Evolutionary conservation across 2,329 filamentous ascomycete species (phyloP).

Genomic region (Ceratocystis huliohia): DNA sequence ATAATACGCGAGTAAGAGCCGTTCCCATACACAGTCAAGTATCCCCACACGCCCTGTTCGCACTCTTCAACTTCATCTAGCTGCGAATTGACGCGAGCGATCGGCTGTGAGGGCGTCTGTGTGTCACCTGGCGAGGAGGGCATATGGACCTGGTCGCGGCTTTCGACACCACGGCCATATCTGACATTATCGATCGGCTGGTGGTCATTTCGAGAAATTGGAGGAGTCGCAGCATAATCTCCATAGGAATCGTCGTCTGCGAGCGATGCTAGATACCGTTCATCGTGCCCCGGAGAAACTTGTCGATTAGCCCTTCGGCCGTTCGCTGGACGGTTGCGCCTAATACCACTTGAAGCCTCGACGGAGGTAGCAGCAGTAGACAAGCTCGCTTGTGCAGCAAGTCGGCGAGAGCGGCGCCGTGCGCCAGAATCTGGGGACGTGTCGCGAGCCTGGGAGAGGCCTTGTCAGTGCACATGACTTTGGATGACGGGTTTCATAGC

Average conservation of each 20-base stretch:
- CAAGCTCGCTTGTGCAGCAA: neutral
- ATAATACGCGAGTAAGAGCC: conserved; percentile 55
- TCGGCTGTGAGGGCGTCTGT: conserved; percentile 15
- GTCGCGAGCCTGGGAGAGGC: conserved; percentile 6
- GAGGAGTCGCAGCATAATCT: conserved; percentile 8
- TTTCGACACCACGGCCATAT: neutral
- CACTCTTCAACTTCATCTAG: conserved; percentile 69
- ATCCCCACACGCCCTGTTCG: conserved; percentile 86
- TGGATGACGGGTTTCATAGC: neutral
- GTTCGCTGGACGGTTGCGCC: neutral
- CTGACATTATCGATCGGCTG: neutral
- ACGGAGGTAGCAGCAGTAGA: neutral
- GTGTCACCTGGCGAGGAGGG: conserved; percentile 12
- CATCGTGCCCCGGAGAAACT: neutral
- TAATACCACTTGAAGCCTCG: conserved; percentile 1
- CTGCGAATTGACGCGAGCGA: conserved; percentile 31
- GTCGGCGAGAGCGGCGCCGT: conserved; percentile 16
- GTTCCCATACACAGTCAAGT: conserved; percentile 69
- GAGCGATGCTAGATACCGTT: neutral
- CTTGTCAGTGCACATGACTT: neutral
- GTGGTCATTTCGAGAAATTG: neutral
- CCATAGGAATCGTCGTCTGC: neutral
- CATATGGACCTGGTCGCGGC: conserved; percentile 11
- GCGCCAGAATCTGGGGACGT: neutral
- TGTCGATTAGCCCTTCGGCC: neutral